Conservation (phyloP, 176 grass and related monocot species). For the Lolium rigidum region DNA sequence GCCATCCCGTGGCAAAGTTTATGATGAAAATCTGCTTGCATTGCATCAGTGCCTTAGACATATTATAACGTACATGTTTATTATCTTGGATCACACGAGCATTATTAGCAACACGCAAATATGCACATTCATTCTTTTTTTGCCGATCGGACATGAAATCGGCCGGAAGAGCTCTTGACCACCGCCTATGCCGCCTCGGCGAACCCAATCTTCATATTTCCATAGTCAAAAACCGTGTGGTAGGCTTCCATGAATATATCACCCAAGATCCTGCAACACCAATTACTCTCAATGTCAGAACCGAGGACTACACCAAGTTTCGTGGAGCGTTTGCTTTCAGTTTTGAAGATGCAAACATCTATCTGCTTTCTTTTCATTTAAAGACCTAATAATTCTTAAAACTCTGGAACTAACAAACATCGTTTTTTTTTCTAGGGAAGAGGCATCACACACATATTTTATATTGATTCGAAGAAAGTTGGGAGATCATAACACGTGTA, state of each 20-base stretch:
- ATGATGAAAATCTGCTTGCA: background rate
- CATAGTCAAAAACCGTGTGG: conserved; percentile 93
- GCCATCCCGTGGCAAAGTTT: background rate
- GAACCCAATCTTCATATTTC: conserved; percentile 83
- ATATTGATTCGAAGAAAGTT: background rate
- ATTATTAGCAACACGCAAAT: conserved; percentile 41
- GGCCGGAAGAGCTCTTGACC: background rate
- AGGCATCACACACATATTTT: background rate
- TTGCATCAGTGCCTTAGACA: conserved; percentile 24
- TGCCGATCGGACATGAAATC: background rate
- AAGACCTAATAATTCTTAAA: background rate
- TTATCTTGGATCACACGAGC: conserved; percentile 27
- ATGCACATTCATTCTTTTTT: conserved; percentile 13
- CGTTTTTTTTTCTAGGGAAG: background rate
- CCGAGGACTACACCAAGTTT: background rate
- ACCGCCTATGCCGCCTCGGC: conserved; percentile 62
- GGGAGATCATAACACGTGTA: background rate
- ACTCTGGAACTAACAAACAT: background rate
- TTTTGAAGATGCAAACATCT: background rate
- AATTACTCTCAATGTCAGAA: background rate
- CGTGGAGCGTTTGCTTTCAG: background rate
- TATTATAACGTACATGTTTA: conserved; percentile 18
- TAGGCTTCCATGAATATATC: conserved; percentile 96
- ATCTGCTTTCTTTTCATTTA: no score
- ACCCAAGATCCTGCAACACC: conserved; percentile 75